Percentiles rank a stretch among this genome's conserved stretches.
These are phyloP conservation scores for Nevesoporus exiguus DNA, from an alignment of 768 basidiomycete genomes.

Conservation along the genomic window DNA sequence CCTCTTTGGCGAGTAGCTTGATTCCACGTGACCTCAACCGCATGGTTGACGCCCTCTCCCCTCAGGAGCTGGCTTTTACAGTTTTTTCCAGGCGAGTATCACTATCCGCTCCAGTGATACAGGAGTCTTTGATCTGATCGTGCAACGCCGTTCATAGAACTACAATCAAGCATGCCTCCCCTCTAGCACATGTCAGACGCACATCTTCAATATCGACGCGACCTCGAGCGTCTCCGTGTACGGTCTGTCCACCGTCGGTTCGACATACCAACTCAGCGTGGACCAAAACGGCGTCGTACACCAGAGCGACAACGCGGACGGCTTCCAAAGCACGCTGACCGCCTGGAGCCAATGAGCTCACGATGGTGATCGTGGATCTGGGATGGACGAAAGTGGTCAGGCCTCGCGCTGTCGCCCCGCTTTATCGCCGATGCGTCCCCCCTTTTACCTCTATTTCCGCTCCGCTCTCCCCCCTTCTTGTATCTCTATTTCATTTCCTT, in stretches of 20 bases:
- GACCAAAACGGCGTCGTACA: not conserved
- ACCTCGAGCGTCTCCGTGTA: slow-evolving; percentile 39
- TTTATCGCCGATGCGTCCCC: not conserved
- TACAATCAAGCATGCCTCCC: slow-evolving; percentile 37
- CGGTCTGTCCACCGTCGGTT: slow-evolving; percentile 44
- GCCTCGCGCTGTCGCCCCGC: not conserved
- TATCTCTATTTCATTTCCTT: not conserved
- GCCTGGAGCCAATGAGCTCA: not conserved
- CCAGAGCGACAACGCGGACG: not conserved
- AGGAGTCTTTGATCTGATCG: not conserved
- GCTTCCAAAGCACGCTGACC: slow-evolving; percentile 6
- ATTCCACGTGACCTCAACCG: slow-evolving; percentile 29
- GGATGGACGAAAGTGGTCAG: not conserved
- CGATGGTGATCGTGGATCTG: not conserved
- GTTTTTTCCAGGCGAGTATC: slow-evolving; percentile 40
- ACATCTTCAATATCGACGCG: slow-evolving; percentile 41
- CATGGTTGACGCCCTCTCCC: slow-evolving; percentile 14
- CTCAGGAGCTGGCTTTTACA: slow-evolving; percentile 48
- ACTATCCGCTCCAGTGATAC: not conserved
- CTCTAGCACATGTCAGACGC: slow-evolving; percentile 37
- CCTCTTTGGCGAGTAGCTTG: slow-evolving; percentile 35
- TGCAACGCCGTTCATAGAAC: slow-evolving; percentile 26
- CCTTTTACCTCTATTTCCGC: not conserved
- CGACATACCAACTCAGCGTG: slow-evolving; percentile 27
- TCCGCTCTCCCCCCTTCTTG: too few species aligned